These are phyloP conservation scores for Termitomyces sp. DNA, from an alignment of 768 basidiomycete genomes.

Conservation along the genomic window DNA sequence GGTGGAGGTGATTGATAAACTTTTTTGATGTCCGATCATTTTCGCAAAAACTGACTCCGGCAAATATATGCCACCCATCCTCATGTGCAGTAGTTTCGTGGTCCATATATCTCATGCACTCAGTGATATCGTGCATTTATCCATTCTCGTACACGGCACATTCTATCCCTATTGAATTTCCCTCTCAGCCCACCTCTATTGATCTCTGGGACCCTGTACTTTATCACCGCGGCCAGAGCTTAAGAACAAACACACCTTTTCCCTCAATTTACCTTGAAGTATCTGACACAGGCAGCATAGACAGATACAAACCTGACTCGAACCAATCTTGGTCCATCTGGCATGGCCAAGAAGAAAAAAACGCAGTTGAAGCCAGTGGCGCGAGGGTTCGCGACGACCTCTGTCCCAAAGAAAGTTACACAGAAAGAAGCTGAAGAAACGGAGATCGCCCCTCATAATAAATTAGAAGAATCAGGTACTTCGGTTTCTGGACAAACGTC, in stretches of 20 bases:
- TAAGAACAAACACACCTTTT: background rate
- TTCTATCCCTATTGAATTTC: conserved; percentile 10
- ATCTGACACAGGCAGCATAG: conserved; percentile 3
- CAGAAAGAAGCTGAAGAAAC: conserved; percentile 21
- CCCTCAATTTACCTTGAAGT: background rate
- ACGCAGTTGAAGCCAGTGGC: conserved; percentile 67
- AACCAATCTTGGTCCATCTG: conserved; percentile 15
- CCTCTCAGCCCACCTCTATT: background rate
- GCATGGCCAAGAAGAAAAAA: conserved; percentile 85
- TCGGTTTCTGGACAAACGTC: background rate
- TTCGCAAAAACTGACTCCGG: conserved; percentile 9
- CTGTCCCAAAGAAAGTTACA: conserved; percentile 69
- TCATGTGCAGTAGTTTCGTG: conserved; percentile 14
- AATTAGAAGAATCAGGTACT: conserved; percentile 3
- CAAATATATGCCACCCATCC: conserved; percentile 2
- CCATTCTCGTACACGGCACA: conserved; percentile 6
- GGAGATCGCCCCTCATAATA: conserved; percentile 12
- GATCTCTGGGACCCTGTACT: background rate
- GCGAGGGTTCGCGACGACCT: conserved; percentile 79
- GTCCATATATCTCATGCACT: conserved; percentile 15
- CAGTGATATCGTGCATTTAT: conserved; percentile 6
- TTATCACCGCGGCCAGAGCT: background rate
- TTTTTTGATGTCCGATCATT: conserved; percentile 10
- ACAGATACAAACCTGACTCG: background rate
- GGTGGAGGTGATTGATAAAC: background rate